phyloP scores from a whole-genome alignment of 2,329 filamentous ascomycete genomes.

The Paraconiothyrium sp. region DNA sequence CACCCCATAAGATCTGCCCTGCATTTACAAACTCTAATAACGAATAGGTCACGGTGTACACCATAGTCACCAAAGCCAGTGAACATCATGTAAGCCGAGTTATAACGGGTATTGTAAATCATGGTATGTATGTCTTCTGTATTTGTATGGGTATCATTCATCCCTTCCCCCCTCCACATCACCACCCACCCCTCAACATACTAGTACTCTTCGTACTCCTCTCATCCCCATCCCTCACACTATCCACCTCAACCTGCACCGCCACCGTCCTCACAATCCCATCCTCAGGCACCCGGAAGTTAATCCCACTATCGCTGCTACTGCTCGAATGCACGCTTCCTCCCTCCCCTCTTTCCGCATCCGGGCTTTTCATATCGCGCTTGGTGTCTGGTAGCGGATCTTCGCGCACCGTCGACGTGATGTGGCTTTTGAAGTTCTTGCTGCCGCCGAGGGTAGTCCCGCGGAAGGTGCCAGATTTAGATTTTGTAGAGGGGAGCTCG shows the following conservation, averaged over 20 bases:
- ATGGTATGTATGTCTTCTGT: background rate
- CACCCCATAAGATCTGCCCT: no score
- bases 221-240: background rate
- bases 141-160: no score
- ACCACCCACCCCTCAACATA: conserved; percentile 4
- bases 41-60: no score
- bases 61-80: no score
- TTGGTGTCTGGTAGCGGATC: background rate
- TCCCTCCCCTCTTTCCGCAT: background rate
- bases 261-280: conserved; percentile 17
- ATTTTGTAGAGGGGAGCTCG: background rate
- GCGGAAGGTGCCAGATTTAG: background rate
- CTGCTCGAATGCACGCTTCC: background rate
- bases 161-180: background rate
- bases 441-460: background rate
- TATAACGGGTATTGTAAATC: background rate
- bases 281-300: conserved; percentile 6
- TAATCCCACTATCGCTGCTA: conserved; percentile 6
- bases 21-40: no score
- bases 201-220: conserved; percentile 1
- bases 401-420: background rate
- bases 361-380: background rate
- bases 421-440: background rate
- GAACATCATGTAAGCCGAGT: no score
- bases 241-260: conserved; percentile 12